Percentiles rank a stretch among this genome's conserved stretches.
These are phyloP conservation scores for Boletus coccyginus DNA, from an alignment of 768 basidiomycete genomes.

Conservation along the genomic window DNA sequence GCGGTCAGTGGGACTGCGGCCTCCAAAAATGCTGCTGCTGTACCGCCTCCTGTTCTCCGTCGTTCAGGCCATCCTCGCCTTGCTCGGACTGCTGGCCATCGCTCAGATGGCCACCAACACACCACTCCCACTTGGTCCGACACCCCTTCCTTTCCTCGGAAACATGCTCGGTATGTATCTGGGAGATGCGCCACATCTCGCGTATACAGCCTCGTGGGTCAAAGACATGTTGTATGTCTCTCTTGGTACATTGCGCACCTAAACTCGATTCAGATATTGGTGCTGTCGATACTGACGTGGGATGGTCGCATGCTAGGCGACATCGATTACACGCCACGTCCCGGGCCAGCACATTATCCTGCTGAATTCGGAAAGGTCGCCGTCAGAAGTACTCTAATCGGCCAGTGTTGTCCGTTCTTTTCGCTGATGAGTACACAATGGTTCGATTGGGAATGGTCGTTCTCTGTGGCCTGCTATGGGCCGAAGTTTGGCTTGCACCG, in stretches of 20 bases:
- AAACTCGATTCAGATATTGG: too few relatives aligned
- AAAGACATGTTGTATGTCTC: too few relatives aligned
- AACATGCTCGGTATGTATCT: neutral
- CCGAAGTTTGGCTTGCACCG: slow-evolving; percentile 22
- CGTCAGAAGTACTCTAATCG: slow-evolving; percentile 44
- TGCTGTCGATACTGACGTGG: too few relatives aligned
- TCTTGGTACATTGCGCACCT: too few relatives aligned
- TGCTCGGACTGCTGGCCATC: neutral
- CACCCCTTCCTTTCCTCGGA: slow-evolving; percentile 13
- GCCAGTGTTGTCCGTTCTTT: slow-evolving; percentile 8
- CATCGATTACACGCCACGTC: too few relatives aligned
- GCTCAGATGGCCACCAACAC: too few relatives aligned
- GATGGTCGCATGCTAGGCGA: too few relatives aligned
- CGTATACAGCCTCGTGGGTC: too few relatives aligned
- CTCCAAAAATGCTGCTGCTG: neutral
- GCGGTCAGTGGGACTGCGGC: neutral
- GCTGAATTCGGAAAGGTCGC: slow-evolving; percentile 46
- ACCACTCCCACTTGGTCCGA: slow-evolving; percentile 9
- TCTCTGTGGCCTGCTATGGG: slow-evolving; percentile 19
- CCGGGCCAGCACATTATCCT: slow-evolving; percentile 44
- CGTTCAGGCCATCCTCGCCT: neutral
- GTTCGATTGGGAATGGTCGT: slow-evolving; percentile 20
- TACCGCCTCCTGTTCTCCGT: neutral
- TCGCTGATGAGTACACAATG: neutral
- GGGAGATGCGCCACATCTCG: too few relatives aligned